These are phyloP conservation scores for Arthrobotrys conoides DNA, from an alignment of 2,329 filamentous ascomycete species.

Conservation along the genomic window DNA sequence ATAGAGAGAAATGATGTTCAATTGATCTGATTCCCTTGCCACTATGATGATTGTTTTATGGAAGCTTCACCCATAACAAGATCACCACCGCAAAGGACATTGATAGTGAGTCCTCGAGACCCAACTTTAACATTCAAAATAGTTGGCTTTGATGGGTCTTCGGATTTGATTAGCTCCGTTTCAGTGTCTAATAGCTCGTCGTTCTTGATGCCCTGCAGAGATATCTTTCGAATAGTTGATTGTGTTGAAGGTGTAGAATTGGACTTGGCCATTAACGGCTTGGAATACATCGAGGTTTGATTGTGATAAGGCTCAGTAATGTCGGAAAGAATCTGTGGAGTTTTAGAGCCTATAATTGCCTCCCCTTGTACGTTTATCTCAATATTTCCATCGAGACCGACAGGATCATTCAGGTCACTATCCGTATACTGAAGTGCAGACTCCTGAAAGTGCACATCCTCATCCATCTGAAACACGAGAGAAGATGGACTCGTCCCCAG, in stretches of 20 bases:
- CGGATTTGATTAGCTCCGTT: neutral
- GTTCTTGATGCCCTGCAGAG: neutral
- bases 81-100: conserved; percentile 26
- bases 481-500: conserved; percentile 6
- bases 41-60: neutral
- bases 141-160: conserved; percentile 4
- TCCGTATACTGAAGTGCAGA: neutral
- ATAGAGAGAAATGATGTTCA: too few relatives aligned
- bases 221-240: neutral
- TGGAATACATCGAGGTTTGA: neutral
- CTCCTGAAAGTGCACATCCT: conserved; percentile 35
- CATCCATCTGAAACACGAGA: conserved; percentile 44
- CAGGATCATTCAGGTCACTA: neutral
- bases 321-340: neutral
- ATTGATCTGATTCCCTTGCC: too few relatives aligned
- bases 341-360: neutral
- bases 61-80: neutral
- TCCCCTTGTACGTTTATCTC: neutral
- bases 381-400: neutral
- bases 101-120: conserved; percentile 17
- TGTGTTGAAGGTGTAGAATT: neutral
- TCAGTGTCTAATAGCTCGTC: neutral
- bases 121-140: conserved; percentile 22
- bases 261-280: neutral
- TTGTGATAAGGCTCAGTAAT: neutral